Base-by-base conservation (phyloP, 1,139 yeast species). In the Yamadazyma jaroonii region DNA sequence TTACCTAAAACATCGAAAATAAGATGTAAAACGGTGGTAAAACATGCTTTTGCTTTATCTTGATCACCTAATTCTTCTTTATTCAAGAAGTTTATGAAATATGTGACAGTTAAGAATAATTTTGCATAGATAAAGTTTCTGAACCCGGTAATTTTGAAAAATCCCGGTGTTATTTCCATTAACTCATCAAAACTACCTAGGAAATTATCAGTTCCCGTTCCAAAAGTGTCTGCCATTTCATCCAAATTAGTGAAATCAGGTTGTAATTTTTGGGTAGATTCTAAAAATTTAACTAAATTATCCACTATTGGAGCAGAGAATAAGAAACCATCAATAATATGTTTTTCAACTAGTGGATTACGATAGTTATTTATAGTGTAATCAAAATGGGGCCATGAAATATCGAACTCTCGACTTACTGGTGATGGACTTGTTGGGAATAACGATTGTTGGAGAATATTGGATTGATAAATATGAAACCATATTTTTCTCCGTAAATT, bases 401-500 rank as follows among this genome's bases (percentile, higher is more conserved):
- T 35, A 25, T 43, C 47, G 26, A 31, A 46, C 24, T 40, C 36
- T 29, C 42, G 45, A 14, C 14, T 21, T 6, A 37, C 28, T 8
- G 34, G 38, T 24, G 36, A 17, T 7, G 27, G 22, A 2, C 29
- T 12, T 11, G 40, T 35, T 29, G 43, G 35, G 28, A 28, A 39
- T 2, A 38, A 28, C 1, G 38, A 23, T n/a, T 46, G 32, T 15
- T 34, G 32, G n/a, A 32, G 31, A 7, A 32, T 28, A 33, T 43
- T 36, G 2, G 45, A 31, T 15, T 33, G 35, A 11, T 28, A 33
- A 11, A 44, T 35, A 26, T 39, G 40, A 22, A 24, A 30, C 73
- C 73, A 67, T 62, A 78, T 61, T 44, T 76, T 77, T 46, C 84
- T 61, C 54, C 73, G 64, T 15, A 70, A 52, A 42, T 64, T 64